Evolutionary conservation across 2,329 filamentous ascomycete genomes (phyloP).

Genomic region (Atkinsonella texensis): DNA sequence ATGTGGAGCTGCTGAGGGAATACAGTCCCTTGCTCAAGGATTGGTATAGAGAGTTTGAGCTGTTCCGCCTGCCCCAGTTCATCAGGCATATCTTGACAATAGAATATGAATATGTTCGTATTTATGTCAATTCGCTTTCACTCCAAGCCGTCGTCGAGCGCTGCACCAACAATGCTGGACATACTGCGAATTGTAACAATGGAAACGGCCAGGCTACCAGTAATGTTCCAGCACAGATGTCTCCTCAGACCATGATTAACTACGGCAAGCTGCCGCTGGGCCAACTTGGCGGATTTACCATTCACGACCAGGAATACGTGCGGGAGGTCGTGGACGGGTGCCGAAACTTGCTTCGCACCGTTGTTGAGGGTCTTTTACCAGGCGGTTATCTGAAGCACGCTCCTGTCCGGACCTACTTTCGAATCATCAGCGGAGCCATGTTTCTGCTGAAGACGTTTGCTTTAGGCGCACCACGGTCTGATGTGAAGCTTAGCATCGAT

Average conservation of each 20-base stretch:
- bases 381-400: constrained; percentile 70
- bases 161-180: constrained; percentile 63
- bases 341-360: constrained; percentile 62
- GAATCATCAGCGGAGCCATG: constrained; percentile 76
- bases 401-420: constrained; percentile 74
- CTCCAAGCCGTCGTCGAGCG: constrained; percentile 91
- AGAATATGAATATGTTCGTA: constrained; percentile 89
- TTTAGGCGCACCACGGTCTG: constrained; percentile 64
- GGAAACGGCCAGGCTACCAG: constrained; percentile 19
- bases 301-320: constrained; percentile 60
- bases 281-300: constrained; percentile 50
- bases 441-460: constrained; percentile 78
- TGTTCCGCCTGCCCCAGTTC: constrained; percentile 54
- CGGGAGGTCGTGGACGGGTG: constrained; percentile 67
- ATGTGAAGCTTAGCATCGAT: constrained; percentile 62
- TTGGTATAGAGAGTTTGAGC: constrained; percentile 75
- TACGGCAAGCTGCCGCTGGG: constrained; percentile 53
- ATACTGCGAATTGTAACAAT: constrained; percentile 26
- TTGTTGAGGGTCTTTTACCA: constrained; percentile 64
- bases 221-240: constrained; percentile 26
- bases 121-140: constrained; percentile 89
- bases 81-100: constrained; percentile 73
- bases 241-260: constrained; percentile 52
- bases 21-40: constrained; percentile 67
- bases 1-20: constrained; percentile 67